phyloP scores from a whole-genome alignment of 2,329 filamentous ascomycete genomes.

The Colletotrichum camelliae region DNA sequence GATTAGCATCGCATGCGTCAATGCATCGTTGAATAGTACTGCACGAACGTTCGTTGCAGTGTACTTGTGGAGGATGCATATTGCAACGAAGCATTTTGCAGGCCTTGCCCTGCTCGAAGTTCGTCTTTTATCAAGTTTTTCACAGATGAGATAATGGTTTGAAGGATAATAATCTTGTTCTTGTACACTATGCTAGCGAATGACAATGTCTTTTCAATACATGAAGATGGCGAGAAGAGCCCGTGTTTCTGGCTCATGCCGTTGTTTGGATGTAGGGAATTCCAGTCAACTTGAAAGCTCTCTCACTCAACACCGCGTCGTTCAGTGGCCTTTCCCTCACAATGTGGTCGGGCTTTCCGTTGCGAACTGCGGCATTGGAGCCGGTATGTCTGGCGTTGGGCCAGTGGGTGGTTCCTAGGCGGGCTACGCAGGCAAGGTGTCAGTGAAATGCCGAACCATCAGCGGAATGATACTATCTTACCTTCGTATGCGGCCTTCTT shows the following conservation, averaged over 20 bases:
- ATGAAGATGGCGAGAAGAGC: background rate
- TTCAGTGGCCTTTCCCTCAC: slow-evolving; percentile 42
- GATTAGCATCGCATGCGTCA: background rate
- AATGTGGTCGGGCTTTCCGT: slow-evolving; percentile 33
- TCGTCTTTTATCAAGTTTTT: background rate
- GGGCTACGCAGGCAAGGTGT: background rate
- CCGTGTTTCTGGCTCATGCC: background rate
- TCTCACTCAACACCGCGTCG: slow-evolving; percentile 42
- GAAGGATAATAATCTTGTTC: background rate
- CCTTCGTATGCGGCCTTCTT: slow-evolving; percentile 47
- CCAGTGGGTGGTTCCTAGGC: slow-evolving; percentile 48
- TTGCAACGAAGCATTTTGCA: background rate
- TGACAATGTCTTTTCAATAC: background rate
- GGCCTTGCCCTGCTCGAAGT: background rate
- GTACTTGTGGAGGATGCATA: background rate
- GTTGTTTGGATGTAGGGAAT: slow-evolving; percentile 44
- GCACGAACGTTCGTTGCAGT: background rate
- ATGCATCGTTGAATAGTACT: background rate
- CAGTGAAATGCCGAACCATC: accelerated
- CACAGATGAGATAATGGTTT: background rate
- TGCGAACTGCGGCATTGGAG: slow-evolving; percentile 21
- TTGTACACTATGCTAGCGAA: background rate
- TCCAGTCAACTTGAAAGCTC: slow-evolving; percentile 50
- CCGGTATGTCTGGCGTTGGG: slow-evolving; percentile 42
- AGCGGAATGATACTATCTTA: background rate